Evolutionary conservation across 257 asterid species (phyloP).

Genomic region (Solanum etuberosum): DNA sequence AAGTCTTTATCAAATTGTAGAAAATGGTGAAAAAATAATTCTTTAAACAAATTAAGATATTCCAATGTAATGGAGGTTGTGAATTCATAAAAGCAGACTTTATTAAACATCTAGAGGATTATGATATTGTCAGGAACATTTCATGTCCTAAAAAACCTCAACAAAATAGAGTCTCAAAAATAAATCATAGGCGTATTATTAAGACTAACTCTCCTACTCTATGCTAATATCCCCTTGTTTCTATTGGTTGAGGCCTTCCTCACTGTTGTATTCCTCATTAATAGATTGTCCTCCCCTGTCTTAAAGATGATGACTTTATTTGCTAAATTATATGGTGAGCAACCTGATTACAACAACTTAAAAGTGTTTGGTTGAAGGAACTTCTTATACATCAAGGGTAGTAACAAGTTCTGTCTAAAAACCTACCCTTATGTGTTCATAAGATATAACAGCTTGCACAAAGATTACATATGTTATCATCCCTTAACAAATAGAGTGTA

Average conservation of each 20-base stretch:
- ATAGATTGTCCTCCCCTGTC: background rate
- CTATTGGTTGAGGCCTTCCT: too few relatives aligned
- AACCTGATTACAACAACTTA: background rate
- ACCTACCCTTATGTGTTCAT: background rate
- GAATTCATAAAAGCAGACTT: too few relatives aligned
- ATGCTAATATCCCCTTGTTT: background rate
- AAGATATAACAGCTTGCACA: background rate
- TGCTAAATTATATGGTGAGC: background rate
- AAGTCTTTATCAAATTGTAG: too few relatives aligned
- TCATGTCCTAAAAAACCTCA: too few relatives aligned
- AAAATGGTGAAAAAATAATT: too few relatives aligned
- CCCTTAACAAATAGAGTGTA: background rate
- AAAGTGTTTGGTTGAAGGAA: too few relatives aligned
- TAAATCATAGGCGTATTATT: background rate
- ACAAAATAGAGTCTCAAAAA: background rate
- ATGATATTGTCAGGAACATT: too few relatives aligned
- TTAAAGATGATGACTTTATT: background rate
- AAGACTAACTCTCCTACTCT: background rate
- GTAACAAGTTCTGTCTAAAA: background rate
- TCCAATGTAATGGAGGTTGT: too few relatives aligned
- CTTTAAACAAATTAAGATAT: too few relatives aligned
- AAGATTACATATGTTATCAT: background rate
- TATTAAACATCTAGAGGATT: too few relatives aligned
- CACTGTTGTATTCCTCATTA: background rate
- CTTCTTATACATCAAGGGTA: background rate